Conservation (phyloP, 805 yeast genomes). For the Candida dajiaensis region DNA sequence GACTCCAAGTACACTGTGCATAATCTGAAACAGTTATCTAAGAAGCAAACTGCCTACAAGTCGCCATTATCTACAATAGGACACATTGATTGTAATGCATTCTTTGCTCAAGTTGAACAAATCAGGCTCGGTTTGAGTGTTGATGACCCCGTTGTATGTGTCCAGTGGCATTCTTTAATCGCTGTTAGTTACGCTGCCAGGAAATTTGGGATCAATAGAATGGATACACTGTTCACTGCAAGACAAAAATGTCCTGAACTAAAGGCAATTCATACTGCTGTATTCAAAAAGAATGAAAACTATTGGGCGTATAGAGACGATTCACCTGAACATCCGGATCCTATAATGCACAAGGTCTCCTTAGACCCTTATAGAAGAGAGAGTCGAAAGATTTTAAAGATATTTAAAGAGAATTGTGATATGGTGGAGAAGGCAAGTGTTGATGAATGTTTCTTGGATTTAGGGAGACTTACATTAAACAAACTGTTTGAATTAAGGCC, state of each 20-base stretch:
- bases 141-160: conserved; percentile 85
- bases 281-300: conserved; percentile 79
- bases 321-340: conserved; percentile 47
- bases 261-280: conserved; percentile 87
- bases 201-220: conserved; percentile 70
- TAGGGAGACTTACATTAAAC: conserved; percentile 58
- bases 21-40: conserved; percentile 44
- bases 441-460: conserved; percentile 85
- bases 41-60: conserved; percentile 40
- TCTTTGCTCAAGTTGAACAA: conserved; percentile 92
- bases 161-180: conserved; percentile 86
- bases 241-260: conserved; percentile 68
- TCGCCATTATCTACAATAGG: conserved; percentile 77
- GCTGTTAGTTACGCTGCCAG: conserved; percentile 93
- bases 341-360: conserved; percentile 71
- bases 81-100: conserved; percentile 90
- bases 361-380: conserved; percentile 89
- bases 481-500: conserved; percentile 44
- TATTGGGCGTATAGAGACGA: conserved; percentile 67
- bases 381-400: conserved; percentile 66
- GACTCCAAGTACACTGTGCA: conserved; percentile 39
- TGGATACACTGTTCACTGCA: conserved; percentile 69
- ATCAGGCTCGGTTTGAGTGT: conserved; percentile 57
- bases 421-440: conserved; percentile 90
- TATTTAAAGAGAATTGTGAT: conserved; percentile 58